Conservation (phyloP, 768 basidiomycete species). For the Lactarius deliciosus region DNA sequence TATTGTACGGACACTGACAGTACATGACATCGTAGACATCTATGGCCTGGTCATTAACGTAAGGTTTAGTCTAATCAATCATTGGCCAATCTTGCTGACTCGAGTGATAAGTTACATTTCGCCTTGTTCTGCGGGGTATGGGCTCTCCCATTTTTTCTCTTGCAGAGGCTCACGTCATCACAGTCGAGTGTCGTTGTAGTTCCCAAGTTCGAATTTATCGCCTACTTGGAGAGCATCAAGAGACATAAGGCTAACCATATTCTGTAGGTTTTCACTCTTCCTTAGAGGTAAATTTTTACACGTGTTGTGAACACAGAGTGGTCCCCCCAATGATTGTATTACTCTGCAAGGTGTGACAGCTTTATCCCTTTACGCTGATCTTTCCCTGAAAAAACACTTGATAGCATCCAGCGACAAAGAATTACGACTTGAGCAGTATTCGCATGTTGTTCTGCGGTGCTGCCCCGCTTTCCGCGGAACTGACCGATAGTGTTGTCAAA, state of each 20-base stretch:
- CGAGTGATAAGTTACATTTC: slow-evolving; percentile 32
- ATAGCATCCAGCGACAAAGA: slow-evolving; percentile 35
- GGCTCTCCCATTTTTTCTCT: too few species aligned
- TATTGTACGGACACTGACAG: slow-evolving; percentile 1
- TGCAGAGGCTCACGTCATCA: not conserved
- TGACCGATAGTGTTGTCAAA: slow-evolving; percentile 43
- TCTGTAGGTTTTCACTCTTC: slow-evolving; percentile 30
- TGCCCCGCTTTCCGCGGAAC: slow-evolving; percentile 39
- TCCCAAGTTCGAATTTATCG: slow-evolving; percentile 37
- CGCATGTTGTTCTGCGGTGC: slow-evolving; percentile 37
- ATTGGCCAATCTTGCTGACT: not conserved
- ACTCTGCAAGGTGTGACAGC: slow-evolving; percentile 34
- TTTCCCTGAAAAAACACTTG: not conserved
- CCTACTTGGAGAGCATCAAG: slow-evolving; percentile 37
- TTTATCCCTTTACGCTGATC: not conserved
- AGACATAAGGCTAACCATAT: slow-evolving; percentile 37
- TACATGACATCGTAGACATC: slow-evolving; percentile 43
- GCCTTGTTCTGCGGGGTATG: slow-evolving; percentile 34
- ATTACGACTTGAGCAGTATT: slow-evolving; percentile 35
- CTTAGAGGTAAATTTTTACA: not conserved
- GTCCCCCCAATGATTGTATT: slow-evolving; percentile 37
- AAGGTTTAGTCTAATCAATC: not conserved
- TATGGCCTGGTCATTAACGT: slow-evolving; percentile 37
- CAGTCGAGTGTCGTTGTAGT: slow-evolving; percentile 38
- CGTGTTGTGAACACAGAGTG: slow-evolving; percentile 24